Base-by-base conservation (phyloP, 352 stramenopile genomes). In the Phytophthora europaea region DNA sequence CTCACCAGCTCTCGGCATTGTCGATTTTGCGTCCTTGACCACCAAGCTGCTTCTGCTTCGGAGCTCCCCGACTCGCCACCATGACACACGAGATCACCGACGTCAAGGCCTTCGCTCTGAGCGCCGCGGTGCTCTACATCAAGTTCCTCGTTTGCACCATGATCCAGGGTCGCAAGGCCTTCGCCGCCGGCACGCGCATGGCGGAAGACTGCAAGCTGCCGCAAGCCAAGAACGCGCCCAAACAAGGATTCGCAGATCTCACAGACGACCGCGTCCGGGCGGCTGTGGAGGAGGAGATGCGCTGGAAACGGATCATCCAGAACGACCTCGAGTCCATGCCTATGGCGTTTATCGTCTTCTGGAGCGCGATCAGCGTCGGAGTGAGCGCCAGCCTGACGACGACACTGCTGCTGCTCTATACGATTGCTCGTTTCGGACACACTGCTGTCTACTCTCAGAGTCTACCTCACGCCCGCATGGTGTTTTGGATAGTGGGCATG, bases 311-410 rank as follows among this genome's bases (percentile, higher is more conserved):
- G 1, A 91, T 91, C 52, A 72, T 87, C 47, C 71, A 79, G 50
- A 91, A 91, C 73, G 83, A 91, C 58, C 59, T 89, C 33, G 83
- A 91, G 67, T 88, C 83, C 31, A 84, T 91, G 60, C 83, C 84
- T 1, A 78, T 92, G 51, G 82, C 78, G 12, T 73, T 87, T 63
- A 61, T 83, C 22, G 79, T 90, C 18, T 90, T 88, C 56, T 77
- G 64, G 56, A 76, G 61, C 10, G 73, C 73, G 0, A 84, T 90
- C 45, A 65, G 75, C 23, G 79, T 83, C 8, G 72, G 73, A 6
- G 76, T 78, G 73, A 81, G 78, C 45, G 57, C 76, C 31, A 33
- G 7, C 31, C 60, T 89, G 38, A 84, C 55, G 26, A 76, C 51
- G 22, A 15, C 26, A 1, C 64, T 84, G 34, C 47, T 85, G 22